These are phyloP conservation scores for Diaporthe nobilis DNA, from an alignment of 2,329 filamentous ascomycete species.

Conservation along the genomic window DNA sequence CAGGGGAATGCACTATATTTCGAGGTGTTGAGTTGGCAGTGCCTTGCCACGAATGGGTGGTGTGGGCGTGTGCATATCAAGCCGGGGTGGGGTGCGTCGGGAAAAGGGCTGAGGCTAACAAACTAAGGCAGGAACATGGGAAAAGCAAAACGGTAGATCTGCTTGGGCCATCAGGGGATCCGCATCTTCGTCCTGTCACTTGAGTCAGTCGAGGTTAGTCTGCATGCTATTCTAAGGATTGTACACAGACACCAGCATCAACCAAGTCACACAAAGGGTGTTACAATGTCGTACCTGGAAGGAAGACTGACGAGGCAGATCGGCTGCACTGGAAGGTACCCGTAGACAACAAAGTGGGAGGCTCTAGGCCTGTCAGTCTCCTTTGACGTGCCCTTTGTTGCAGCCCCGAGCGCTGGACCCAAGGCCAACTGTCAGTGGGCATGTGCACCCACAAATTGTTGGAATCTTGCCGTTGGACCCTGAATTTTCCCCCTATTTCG, in stretches of 20 bases:
- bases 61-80: constrained; percentile 14
- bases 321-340: too few relatives aligned
- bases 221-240: background rate
- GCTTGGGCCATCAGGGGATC: constrained; percentile 2
- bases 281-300: background rate
- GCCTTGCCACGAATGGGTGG: background rate
- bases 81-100: background rate
- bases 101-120: background rate
- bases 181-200: background rate
- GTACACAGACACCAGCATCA: background rate
- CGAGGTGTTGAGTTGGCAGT: background rate
- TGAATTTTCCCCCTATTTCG: constrained; percentile 6
- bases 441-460: background rate
- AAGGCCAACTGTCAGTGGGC: constrained; percentile 12
- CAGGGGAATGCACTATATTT: background rate
- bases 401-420: background rate
- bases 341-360: background rate
- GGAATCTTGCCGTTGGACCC: constrained; percentile 12
- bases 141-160: constrained; percentile 21
- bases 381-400: background rate
- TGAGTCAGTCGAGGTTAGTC: background rate
- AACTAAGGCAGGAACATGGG: constrained; percentile 31
- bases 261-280: background rate
- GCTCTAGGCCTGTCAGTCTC: background rate
- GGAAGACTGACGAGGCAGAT: background rate